Evolutionary conservation across 129 eudicot genomes (phyloP).

Genomic region (Artemisia tridentata): DNA sequence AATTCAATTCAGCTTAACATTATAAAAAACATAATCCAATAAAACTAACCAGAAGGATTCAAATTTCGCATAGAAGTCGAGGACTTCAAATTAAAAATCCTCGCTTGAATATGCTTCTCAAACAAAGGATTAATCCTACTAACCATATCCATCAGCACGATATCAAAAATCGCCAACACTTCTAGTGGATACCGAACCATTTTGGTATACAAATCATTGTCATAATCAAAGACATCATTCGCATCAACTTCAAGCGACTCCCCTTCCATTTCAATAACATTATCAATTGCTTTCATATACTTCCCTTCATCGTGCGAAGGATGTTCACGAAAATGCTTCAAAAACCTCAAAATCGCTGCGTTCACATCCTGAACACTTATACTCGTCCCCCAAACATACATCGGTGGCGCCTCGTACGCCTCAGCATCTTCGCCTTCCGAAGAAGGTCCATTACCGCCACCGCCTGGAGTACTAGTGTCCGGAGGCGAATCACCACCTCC

Average conservation of each 20-base stretch:
- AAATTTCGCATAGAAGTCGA: conserved; percentile 84
- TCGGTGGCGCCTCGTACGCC: conserved; percentile 67
- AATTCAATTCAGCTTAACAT: conserved; percentile 69
- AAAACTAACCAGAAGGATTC: conserved; percentile 79
- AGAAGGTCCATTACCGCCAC: conserved; percentile 34
- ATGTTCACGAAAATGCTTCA: conserved; percentile 64
- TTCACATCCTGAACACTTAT: conserved; percentile 93
- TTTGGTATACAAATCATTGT: conserved; percentile 70
- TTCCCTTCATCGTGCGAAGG: conserved; percentile 60
- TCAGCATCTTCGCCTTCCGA: conserved; percentile 70
- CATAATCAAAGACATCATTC: conserved; percentile 69
- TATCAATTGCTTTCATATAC: conserved; percentile 66
- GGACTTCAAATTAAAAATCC: conserved; percentile 68
- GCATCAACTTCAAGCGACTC: conserved; percentile 92
- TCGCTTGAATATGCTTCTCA: conserved; percentile 90
- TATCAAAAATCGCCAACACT: conserved; percentile 88
- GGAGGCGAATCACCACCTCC: conserved; percentile 34
- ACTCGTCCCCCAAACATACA: conserved; percentile 97
- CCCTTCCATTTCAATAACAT: conserved; percentile 72
- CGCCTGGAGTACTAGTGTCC: conserved; percentile 24
- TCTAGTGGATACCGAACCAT: conserved; percentile 92
- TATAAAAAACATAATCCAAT: not conserved
- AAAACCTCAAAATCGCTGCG: conserved; percentile 73
- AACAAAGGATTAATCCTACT: conserved; percentile 56
- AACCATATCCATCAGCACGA: conserved; percentile 88